phyloP scores from a whole-genome alignment of 208 protist genomes.

The Angomonas deanei region DNA sequence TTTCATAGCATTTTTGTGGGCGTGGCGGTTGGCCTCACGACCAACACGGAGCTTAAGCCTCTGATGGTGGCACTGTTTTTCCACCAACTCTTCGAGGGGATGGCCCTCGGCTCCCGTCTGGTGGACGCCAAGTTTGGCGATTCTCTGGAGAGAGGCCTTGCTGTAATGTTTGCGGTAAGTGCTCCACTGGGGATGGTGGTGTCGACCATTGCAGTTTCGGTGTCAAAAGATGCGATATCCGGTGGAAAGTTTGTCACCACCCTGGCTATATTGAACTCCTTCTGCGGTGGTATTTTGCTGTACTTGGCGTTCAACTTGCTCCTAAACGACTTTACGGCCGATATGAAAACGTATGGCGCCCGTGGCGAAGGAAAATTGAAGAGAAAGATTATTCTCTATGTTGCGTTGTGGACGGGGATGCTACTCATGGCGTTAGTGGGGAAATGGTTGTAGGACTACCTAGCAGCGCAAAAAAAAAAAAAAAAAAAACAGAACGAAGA shows the following conservation, averaged over 20 bases:
- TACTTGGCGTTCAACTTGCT: slow-evolving; percentile 67
- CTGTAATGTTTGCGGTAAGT: slow-evolving; percentile 38
- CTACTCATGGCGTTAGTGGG: slow-evolving; percentile 38
- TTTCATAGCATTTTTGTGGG: slow-evolving; percentile 76
- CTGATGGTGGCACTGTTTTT: slow-evolving; percentile 56
- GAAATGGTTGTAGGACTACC: slow-evolving; percentile 29
- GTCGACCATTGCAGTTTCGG: slow-evolving; percentile 16
- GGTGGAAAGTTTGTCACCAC: slow-evolving; percentile 25
- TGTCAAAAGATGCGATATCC: slow-evolving; percentile 26
- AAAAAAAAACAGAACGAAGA: too few species aligned
- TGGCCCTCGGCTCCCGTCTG: slow-evolving; percentile 54
- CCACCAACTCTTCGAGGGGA: slow-evolving; percentile 73
- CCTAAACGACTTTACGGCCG: slow-evolving; percentile 44
- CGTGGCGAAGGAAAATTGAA: slow-evolving; percentile 5
- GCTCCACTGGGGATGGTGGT: slow-evolving; percentile 37
- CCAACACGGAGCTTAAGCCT: slow-evolving; percentile 32
- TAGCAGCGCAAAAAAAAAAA: too few species aligned
- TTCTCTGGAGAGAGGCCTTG: slow-evolving; percentile 28
- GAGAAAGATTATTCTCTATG: slow-evolving; percentile 14
- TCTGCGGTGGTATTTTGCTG: slow-evolving; percentile 67
- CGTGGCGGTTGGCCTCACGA: slow-evolving; percentile 42
- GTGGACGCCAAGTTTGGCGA: slow-evolving; percentile 42
- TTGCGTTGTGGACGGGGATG: slow-evolving; percentile 37
- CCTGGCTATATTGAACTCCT: slow-evolving; percentile 38
- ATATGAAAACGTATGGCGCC: slow-evolving; percentile 18